phyloP scores from a whole-genome alignment of 805 yeast species.

The Starmerella bombicola region DNA sequence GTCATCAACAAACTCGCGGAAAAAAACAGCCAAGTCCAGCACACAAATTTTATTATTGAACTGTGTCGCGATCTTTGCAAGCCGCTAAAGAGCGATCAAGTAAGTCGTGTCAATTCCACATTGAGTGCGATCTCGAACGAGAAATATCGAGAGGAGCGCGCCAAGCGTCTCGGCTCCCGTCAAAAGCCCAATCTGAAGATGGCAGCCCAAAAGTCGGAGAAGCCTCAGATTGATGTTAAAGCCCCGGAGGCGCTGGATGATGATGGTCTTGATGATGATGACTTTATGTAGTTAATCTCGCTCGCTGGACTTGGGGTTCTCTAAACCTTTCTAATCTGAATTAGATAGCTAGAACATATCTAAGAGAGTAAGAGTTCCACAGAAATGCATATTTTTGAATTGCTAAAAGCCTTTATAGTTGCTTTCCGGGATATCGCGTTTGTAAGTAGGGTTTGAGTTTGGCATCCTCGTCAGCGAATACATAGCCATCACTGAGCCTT shows the following conservation, averaged over 20 bases:
- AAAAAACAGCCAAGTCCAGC: slow-evolving; percentile 46
- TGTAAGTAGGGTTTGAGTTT: too few species aligned
- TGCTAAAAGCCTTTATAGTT: too few species aligned
- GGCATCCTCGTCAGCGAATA: too few species aligned
- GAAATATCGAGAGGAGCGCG: slow-evolving; percentile 82
- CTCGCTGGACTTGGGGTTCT: too few species aligned
- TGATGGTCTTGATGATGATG: slow-evolving; percentile 32
- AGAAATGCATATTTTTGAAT: too few species aligned
- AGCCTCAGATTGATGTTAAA: slow-evolving; percentile 31
- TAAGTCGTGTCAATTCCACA: slow-evolving; percentile 76
- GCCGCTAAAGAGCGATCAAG: slow-evolving; percentile 70
- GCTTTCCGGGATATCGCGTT: too few species aligned
- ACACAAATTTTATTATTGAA: slow-evolving; percentile 70
- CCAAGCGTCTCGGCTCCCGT: slow-evolving; percentile 78
- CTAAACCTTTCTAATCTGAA: too few species aligned
- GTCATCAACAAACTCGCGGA: slow-evolving; percentile 49
- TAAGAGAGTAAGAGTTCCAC: too few species aligned
- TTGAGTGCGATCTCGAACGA: slow-evolving; percentile 69
- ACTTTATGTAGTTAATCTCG: slow-evolving; percentile 33
- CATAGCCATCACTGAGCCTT: too few species aligned
- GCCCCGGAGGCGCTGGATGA: slow-evolving; percentile 40
- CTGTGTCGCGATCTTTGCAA: slow-evolving; percentile 70
- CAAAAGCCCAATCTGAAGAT: slow-evolving; percentile 76
- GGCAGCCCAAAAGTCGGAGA: slow-evolving; percentile 45
- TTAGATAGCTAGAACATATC: too few species aligned